Conservation (phyloP, 192 early-diverging fungal genomes). For the Coemansia sp. region DNA sequence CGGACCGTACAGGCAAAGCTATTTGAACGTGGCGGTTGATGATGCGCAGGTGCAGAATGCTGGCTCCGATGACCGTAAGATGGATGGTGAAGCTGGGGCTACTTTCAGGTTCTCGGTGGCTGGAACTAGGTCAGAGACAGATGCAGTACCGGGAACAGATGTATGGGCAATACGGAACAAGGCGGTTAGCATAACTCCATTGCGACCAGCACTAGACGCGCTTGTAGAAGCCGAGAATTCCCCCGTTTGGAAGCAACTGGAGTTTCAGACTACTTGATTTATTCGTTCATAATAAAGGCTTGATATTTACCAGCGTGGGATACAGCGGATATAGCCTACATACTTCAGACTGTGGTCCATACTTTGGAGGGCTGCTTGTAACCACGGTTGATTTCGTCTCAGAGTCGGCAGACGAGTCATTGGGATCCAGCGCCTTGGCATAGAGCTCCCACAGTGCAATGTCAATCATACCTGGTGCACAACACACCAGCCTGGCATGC, state of each 20-base stretch:
- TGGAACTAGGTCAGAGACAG: background rate
- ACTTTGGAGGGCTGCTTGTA: background rate
- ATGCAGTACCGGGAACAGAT: constrained; percentile 12
- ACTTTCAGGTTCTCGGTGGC: constrained; percentile 24
- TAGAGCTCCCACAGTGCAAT: constrained; percentile 38
- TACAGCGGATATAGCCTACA: constrained; percentile 26
- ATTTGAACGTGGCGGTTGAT: constrained; percentile 17
- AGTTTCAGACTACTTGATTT: constrained; percentile 12
- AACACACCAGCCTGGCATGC: constrained; percentile 18
- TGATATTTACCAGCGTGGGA: constrained; percentile 28
- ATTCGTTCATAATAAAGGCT: background rate
- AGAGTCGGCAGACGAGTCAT: background rate
- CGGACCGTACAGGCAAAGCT: background rate
- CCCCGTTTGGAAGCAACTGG: constrained; percentile 14
- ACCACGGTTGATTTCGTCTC: no score
- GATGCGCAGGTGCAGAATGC: constrained; percentile 4
- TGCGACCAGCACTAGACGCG: constrained; percentile 19
- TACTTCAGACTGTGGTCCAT: constrained; percentile 12
- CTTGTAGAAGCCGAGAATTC: constrained; percentile 10
- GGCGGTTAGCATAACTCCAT: constrained; percentile 19
- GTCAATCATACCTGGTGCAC: constrained; percentile 29
- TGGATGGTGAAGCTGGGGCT: constrained; percentile 14
- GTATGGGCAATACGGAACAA: constrained; percentile 19
- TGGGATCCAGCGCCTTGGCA: constrained; percentile 11
- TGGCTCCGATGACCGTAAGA: background rate